Conservation (phyloP, 108 stramenopile species). For the Fragilariopsis cylindrus region DNA sequence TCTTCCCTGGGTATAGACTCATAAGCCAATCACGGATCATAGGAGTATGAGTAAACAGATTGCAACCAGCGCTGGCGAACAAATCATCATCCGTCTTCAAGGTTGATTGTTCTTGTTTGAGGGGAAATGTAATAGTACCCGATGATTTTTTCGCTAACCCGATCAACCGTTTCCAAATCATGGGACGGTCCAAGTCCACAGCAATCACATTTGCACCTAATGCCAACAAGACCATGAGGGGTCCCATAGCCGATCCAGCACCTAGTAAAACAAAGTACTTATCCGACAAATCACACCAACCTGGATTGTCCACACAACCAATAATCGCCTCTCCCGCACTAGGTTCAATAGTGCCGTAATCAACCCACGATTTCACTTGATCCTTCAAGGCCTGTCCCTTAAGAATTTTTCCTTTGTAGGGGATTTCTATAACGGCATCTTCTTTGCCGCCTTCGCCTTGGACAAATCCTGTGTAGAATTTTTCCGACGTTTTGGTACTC, state of each 20-base stretch:
- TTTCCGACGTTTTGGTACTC: conserved; percentile 63
- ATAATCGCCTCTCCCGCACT: conserved; percentile 92
- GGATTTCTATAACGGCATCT: conserved; percentile 66
- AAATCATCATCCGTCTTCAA: conserved; percentile 70
- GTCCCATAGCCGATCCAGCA: conserved; percentile 98
- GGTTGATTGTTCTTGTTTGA: conserved; percentile 60
- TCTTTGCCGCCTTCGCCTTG: conserved; percentile 56
- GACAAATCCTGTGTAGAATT: conserved; percentile 86
- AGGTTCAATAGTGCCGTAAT: conserved; percentile 94
- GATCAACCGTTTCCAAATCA: conserved; percentile 92
- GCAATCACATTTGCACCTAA: conserved; percentile 96
- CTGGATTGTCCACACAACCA: conserved; percentile 78
- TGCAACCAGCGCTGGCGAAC: conserved; percentile 82
- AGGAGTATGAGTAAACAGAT: conserved; percentile 93
- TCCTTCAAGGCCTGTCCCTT: conserved; percentile 74
- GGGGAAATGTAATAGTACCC: conserved; percentile 94
- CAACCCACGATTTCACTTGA: conserved; percentile 91
- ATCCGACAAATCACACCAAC: conserved; percentile 88
- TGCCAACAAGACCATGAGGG: conserved; percentile 89
- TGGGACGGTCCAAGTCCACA: conserved; percentile 91
- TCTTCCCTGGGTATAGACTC: conserved; percentile 77
- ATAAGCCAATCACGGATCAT: conserved; percentile 95
- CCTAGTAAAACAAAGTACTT: conserved; percentile 95
- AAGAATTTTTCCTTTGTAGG: conserved; percentile 90
- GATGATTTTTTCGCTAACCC: conserved; percentile 71